Conservation (phyloP, 2,329 filamentous ascomycete species). For the Pseudocercospora crystallina region DNA sequence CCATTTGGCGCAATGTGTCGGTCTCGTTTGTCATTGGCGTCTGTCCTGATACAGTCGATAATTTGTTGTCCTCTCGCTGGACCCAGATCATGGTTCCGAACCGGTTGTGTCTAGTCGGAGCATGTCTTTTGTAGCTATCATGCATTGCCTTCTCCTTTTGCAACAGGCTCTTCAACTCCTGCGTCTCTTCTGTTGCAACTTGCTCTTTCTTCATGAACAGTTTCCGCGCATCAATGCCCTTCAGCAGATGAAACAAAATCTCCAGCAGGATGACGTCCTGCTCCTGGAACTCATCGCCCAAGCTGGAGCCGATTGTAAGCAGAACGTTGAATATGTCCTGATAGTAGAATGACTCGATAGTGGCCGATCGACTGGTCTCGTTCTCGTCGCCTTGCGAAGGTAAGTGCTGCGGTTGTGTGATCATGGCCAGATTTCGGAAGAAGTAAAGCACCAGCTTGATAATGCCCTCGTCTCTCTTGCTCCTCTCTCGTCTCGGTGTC, state of each 20-base stretch:
- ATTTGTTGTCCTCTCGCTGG: conserved; percentile 78
- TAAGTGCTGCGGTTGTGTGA: conserved; percentile 69
- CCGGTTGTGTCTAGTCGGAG: conserved; percentile 83
- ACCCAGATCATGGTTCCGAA: conserved; percentile 99
- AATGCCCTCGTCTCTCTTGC: conserved; percentile 80
- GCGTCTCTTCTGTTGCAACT: conserved; percentile 64
- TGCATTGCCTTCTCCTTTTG: conserved; percentile 83
- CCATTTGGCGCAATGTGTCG: conserved; percentile 80
- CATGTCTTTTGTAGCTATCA: conserved; percentile 71
- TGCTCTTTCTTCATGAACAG: conserved; percentile 81
- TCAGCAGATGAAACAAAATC: conserved; percentile 87
- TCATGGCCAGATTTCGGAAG: conserved; percentile 83
- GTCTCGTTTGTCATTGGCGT: conserved; percentile 74
- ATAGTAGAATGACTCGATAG: conserved; percentile 83
- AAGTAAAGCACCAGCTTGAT: conserved; percentile 89
- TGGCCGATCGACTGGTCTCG: conserved; percentile 81
- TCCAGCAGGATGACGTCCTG: conserved; percentile 91
- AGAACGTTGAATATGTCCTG: conserved; percentile 88
- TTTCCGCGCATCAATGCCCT: conserved; percentile 79
- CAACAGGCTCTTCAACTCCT: conserved; percentile 73
- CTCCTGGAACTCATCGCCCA: conserved; percentile 86
- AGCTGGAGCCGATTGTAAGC: conserved; percentile 84
- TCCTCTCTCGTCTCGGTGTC: conserved; percentile 70
- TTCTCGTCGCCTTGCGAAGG: conserved; percentile 84
- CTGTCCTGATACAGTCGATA: conserved; percentile 85